A percentile compares a stretch with the other conserved stretches of the same genome.
phyloP scores from a whole-genome alignment of 805 yeast genomes.

The Cyberlindnera meyerae region DNA sequence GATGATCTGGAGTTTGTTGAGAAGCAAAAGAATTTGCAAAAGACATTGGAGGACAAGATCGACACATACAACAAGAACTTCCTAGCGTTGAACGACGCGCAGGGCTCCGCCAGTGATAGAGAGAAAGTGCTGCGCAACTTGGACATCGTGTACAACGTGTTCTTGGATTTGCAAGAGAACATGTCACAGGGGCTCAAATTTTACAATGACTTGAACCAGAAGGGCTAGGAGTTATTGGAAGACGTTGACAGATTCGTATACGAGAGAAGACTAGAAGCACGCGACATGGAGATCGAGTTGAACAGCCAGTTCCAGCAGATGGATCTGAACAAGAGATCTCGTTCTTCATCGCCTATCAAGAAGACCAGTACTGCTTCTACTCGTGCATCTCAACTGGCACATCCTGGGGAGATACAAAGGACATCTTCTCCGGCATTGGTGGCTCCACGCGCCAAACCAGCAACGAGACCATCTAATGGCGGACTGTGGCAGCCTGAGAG shows the following conservation, averaged over 20 bases:
- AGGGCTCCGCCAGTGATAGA: slow-evolving; percentile 27
- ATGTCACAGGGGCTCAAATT: slow-evolving; percentile 66
- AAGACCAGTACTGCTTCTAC: neutral
- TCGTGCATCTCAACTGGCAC: neutral
- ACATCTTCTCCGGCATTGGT: slow-evolving; percentile 16
- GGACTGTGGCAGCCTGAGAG: slow-evolving; percentile 26
- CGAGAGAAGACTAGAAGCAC: slow-evolving; percentile 46
- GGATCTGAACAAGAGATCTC: slow-evolving; percentile 3
- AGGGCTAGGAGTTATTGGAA: slow-evolving; percentile 39
- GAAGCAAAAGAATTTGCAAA: slow-evolving; percentile 34
- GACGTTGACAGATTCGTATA: slow-evolving; percentile 51
- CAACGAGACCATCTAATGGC: slow-evolving; percentile 23
- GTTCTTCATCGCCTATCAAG: slow-evolving; percentile 4
- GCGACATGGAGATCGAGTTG: slow-evolving; percentile 41
- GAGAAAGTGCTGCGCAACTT: slow-evolving; percentile 46
- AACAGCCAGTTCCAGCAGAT: slow-evolving; percentile 29
- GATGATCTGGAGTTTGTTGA: slow-evolving; percentile 46
- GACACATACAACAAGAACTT: slow-evolving; percentile 31
- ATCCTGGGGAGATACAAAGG: slow-evolving; percentile 1
- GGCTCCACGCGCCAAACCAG: slow-evolving; percentile 22
- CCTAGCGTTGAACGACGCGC: slow-evolving; percentile 11
- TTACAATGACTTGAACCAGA: slow-evolving; percentile 55
- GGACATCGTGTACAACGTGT: slow-evolving; percentile 26
- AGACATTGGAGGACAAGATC: slow-evolving; percentile 35
- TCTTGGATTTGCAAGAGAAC: slow-evolving; percentile 51